Conservation (phyloP, 2,329 filamentous ascomycete genomes). For the Paecilomyces sp. region DNA sequence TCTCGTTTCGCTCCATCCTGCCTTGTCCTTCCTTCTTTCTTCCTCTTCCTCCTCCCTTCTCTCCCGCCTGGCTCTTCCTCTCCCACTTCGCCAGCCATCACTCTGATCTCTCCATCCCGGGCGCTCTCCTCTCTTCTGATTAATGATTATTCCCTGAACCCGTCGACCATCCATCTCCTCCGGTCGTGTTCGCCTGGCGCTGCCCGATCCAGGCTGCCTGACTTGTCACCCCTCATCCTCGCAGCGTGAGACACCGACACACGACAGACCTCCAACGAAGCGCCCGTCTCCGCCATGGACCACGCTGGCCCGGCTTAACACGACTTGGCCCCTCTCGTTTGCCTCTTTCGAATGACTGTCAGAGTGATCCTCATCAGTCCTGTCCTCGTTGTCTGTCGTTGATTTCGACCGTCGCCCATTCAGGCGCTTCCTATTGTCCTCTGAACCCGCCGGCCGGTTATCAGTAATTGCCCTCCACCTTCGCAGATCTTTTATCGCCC, state of each 20-base stretch:
- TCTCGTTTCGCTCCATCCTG: background rate
- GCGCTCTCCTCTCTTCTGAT: background rate
- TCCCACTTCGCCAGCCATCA: background rate
- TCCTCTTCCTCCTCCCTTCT: background rate
- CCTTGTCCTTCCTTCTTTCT: background rate
- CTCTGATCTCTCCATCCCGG: conserved; percentile 2
- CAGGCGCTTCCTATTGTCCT: background rate
- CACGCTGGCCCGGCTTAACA: conserved; percentile 16
- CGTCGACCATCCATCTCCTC: background rate
- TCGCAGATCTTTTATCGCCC: background rate
- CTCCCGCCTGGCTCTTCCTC: background rate
- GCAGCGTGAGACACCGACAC: conserved; percentile 2
- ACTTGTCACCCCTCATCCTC: conserved; percentile 7
- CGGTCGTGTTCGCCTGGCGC: conserved; percentile 4
- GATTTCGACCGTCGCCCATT: background rate
- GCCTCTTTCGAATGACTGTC: background rate
- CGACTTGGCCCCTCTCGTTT: conserved; percentile 3
- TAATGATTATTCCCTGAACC: background rate
- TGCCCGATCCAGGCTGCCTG: conserved; percentile 15
- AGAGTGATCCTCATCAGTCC: background rate
- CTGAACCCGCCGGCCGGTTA: background rate
- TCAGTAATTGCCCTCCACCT: background rate
- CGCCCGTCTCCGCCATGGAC: conserved; percentile 16
- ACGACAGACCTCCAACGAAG: conserved; percentile 8
- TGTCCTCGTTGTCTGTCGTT: background rate